Conservation (phyloP, 345 rosid genomes). For the Ricinus communis region DNA sequence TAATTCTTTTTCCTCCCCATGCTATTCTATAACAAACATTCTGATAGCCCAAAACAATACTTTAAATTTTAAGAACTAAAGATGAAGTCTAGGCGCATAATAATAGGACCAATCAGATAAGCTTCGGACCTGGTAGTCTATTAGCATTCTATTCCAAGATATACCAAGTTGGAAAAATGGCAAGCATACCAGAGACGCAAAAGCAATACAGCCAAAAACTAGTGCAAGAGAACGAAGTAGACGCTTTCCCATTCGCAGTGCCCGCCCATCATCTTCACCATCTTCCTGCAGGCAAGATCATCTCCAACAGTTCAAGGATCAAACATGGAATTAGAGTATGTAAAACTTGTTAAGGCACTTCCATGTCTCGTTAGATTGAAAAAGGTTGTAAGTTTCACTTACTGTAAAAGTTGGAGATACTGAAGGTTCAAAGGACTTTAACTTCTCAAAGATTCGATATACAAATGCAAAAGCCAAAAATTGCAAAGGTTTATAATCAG, state of each 20-base stretch:
- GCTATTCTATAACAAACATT: not conserved
- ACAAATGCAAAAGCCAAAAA: conserved; percentile 90
- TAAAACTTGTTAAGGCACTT: not conserved
- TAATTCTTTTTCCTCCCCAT: not conserved
- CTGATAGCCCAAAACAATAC: not conserved
- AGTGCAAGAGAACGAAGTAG: conserved; percentile 82
- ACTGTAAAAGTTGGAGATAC: conserved; percentile 71
- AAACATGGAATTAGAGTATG: conserved; percentile 13
- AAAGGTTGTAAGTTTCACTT: conserved; percentile 24
- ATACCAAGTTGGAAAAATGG: not conserved
- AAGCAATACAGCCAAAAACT: conserved; percentile 78
- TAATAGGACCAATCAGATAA: not conserved
- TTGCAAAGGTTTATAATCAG: conserved; percentile 90
- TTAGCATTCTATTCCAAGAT: not conserved
- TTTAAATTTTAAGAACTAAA: not conserved
- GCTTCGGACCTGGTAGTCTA: not conserved
- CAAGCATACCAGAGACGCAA: conserved; percentile 77
- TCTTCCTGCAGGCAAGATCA: conserved; percentile 72
- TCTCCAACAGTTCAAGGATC: conserved; percentile 17
- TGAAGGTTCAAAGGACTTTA: conserved; percentile 76
- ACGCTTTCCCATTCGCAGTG: conserved; percentile 77
- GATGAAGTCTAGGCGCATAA: not conserved
- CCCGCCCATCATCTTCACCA: conserved; percentile 77
- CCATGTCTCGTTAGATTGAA: not conserved
- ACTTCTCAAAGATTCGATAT: conserved; percentile 85